Evolutionary conservation across 1,284 basidiomycete species (phyloP).

Genomic region (Papiliotrema laurentii): DNA sequence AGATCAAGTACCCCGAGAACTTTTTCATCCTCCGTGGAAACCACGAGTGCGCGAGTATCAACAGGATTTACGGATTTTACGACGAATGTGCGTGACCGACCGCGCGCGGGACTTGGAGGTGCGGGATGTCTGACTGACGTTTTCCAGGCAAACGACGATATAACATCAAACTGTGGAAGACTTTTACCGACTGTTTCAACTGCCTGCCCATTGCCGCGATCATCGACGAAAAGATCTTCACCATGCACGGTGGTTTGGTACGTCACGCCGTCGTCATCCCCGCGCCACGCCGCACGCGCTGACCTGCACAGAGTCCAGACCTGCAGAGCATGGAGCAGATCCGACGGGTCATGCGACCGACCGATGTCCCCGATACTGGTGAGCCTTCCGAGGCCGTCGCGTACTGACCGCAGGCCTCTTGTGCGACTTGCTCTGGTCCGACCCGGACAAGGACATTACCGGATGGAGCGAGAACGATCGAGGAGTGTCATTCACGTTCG

Average conservation of each 20-base stretch:
- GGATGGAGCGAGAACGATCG: conserved; percentile 99
- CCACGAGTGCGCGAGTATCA: conserved; percentile 99
- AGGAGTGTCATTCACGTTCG: conserved; percentile 83
- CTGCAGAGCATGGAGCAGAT: conserved; percentile 99
- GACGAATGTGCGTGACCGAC: conserved; percentile 1
- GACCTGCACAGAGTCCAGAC: conserved; percentile 89
- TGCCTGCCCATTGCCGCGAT: conserved; percentile 61
- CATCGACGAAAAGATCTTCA: conserved; percentile 62
- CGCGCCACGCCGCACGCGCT: conserved; percentile 46
- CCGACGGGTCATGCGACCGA: conserved; percentile 96
- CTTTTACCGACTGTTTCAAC: conserved; percentile 63
- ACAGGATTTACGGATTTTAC: conserved; percentile 1
- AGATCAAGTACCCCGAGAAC: conserved; percentile 99
- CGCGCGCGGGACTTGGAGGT: neutral
- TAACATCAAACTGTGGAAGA: conserved; percentile 65
- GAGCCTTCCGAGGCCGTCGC: conserved; percentile 30
- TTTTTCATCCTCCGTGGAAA: conserved; percentile 98
- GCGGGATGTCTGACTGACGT: neutral
- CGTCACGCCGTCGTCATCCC: conserved; percentile 6
- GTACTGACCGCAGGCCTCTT: conserved; percentile 60
- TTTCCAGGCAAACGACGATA: conserved; percentile 59
- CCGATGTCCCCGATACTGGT: conserved; percentile 98
- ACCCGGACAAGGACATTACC: conserved; percentile 98
- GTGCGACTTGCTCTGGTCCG: conserved; percentile 97
- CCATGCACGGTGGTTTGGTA: conserved; percentile 50